A percentile compares a stretch with the other conserved stretches of the same genome.
Conservation (phyloP, 495 filamentous ascomycete species). For the Rostrohypoxylon terebratum region DNA sequence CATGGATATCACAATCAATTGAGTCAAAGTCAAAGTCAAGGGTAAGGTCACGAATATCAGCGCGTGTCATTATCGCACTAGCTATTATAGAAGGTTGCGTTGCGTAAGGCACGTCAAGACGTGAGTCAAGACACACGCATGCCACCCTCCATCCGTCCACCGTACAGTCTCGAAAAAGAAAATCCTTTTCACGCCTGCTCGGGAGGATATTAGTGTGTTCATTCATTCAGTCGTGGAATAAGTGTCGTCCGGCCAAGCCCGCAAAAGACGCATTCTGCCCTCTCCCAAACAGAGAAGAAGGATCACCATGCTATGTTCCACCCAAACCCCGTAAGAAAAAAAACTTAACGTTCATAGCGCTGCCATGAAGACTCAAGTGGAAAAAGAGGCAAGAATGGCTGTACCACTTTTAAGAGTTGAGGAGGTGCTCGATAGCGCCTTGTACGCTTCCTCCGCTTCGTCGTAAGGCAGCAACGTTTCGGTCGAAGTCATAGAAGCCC, state of each 20-base stretch:
- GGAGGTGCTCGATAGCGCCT: slow-evolving; percentile 87
- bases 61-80: slow-evolving; percentile 20
- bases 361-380: background rate
- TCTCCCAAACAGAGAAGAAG: slow-evolving; percentile 2
- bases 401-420: slow-evolving; percentile 50
- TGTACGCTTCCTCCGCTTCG: slow-evolving; percentile 93
- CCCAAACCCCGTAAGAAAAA: slow-evolving; percentile 5
- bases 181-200: background rate
- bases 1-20: background rate
- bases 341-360: slow-evolving; percentile 4
- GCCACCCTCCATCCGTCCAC: background rate
- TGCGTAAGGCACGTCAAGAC: background rate
- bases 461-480: slow-evolving; percentile 89
- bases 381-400: background rate
- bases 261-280: background rate
- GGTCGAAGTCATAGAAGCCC: slow-evolving; percentile 97
- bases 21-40: background rate
- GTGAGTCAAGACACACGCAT: background rate
- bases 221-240: slow-evolving; percentile 30
- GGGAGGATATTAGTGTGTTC: slow-evolving; percentile 14
- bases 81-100: slow-evolving; percentile 35
- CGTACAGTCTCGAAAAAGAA: slow-evolving; percentile 1
- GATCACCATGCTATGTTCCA: slow-evolving; percentile 12
- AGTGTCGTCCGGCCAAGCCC: slow-evolving; percentile 3
- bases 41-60: background rate